phyloP scores from a whole-genome alignment of 192 early-diverging fungal genomes.

The Linnemannia elongata region DNA sequence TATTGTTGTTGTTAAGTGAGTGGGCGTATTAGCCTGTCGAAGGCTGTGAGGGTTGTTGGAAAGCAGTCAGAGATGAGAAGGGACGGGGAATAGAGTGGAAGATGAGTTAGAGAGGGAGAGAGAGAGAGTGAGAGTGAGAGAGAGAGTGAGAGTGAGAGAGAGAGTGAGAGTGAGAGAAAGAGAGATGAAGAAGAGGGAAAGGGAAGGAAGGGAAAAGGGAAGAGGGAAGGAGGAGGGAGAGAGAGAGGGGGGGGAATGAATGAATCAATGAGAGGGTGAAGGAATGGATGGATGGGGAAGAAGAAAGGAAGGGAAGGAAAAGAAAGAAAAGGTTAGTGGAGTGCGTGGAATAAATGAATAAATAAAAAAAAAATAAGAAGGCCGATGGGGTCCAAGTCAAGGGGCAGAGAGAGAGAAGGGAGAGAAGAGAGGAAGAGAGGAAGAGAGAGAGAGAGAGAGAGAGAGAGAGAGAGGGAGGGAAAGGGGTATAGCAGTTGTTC shows the following conservation, averaged over 20 bases:
- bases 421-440: background rate
- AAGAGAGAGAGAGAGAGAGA: background rate
- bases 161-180: background rate
- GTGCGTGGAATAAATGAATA: no score
- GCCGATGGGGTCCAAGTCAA: background rate
- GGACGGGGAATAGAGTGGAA: background rate
- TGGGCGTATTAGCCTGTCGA: constrained; percentile 2
- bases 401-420: constrained; percentile 2
- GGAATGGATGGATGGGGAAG: background rate
- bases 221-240: no score
- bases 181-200: background rate
- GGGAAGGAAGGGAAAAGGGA: background rate
- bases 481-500: no score
- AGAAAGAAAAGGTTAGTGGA: background rate
- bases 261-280: background rate
- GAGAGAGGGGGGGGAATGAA: background rate
- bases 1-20: constrained; percentile 25
- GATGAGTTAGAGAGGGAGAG: background rate
- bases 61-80: background rate
- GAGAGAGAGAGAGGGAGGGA: background rate
- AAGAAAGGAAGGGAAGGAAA: background rate
- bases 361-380: background rate
- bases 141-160: background rate
- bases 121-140: no score
- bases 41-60: background rate